Evolutionary conservation across 257 asterid genomes (phyloP).

Genomic region (Solanum tacnaense): DNA sequence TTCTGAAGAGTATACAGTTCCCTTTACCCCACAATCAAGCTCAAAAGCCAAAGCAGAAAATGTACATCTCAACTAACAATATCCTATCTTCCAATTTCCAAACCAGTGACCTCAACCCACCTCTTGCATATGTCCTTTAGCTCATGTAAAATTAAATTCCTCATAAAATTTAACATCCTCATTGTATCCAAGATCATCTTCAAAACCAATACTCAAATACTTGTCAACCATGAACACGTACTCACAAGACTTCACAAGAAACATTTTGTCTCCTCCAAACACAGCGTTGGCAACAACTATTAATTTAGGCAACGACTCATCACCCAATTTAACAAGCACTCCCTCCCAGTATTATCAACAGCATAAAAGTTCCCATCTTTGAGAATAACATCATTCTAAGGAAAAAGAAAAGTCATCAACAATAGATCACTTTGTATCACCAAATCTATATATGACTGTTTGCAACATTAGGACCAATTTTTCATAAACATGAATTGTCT

Average conservation of each 20-base stretch:
- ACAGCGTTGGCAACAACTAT: neutral
- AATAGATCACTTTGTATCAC: constrained; percentile 52
- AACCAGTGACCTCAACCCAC: constrained; percentile 38
- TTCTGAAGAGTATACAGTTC: constrained; percentile 54
- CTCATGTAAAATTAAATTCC: neutral
- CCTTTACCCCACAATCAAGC: constrained; percentile 26
- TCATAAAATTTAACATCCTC: neutral
- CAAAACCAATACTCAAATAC: constrained; percentile 25
- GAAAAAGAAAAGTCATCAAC: constrained; percentile 45
- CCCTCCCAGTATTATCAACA: constrained; percentile 48
- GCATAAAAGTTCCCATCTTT: constrained; percentile 43
- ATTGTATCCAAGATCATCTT: neutral
- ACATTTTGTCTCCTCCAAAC: constrained; percentile 27
- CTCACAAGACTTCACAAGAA: constrained; percentile 49
- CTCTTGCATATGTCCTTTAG: neutral
- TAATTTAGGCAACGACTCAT: constrained; percentile 13
- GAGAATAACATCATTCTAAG: constrained; percentile 47
- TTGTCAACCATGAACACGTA: constrained; percentile 53
- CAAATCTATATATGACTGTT: constrained; percentile 35
- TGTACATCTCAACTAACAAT: constrained; percentile 63
- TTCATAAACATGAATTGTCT: constrained; percentile 53
- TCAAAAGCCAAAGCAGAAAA: constrained; percentile 53
- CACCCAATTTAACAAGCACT: constrained; percentile 31
- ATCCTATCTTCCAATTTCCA: constrained; percentile 41
- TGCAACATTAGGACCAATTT: constrained; percentile 30